These are phyloP conservation scores for Entomortierella parvispora DNA, from an alignment of 192 early-diverging fungal genomes.

Conservation along the genomic window DNA sequence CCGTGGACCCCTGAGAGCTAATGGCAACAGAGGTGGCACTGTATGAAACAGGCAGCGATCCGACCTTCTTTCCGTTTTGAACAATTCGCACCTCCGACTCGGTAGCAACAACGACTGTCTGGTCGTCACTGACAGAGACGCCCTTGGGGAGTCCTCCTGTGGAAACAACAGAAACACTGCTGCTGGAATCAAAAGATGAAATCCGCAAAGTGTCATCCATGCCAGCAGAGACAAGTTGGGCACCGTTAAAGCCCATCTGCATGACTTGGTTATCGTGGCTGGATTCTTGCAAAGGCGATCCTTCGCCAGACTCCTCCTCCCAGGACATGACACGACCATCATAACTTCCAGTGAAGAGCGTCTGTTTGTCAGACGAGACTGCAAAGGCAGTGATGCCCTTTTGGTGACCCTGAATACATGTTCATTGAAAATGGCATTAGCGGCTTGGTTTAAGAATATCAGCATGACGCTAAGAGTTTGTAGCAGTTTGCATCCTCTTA, in stretches of 20 bases:
- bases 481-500: too few relatives aligned
- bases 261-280: slow-evolving; percentile 85
- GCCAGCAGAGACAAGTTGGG: slow-evolving; percentile 67
- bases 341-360: slow-evolving; percentile 89
- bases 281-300: slow-evolving; percentile 61
- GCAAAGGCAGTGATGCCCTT: slow-evolving; percentile 86
- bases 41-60: slow-evolving; percentile 51
- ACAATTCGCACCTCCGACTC: slow-evolving; percentile 61
- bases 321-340: slow-evolving; percentile 91
- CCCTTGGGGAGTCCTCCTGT: slow-evolving; percentile 62
- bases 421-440: not conserved
- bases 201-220: slow-evolving; percentile 80
- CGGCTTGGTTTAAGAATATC: not conserved
- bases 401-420: slow-evolving; percentile 74
- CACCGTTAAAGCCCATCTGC: slow-evolving; percentile 57
- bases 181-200: slow-evolving; percentile 16
- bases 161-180: slow-evolving; percentile 58
- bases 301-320: slow-evolving; percentile 60
- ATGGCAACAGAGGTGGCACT: slow-evolving; percentile 67
- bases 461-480: too few relatives aligned
- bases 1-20: slow-evolving; percentile 53
- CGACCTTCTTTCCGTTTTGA: slow-evolving; percentile 55
- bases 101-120: slow-evolving; percentile 65
- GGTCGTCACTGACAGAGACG: slow-evolving; percentile 59
- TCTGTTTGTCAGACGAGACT: slow-evolving; percentile 55